Evolutionary conservation across 148 eudicot genomes (phyloP).

Genomic region (Salicornia ramosissima): DNA sequence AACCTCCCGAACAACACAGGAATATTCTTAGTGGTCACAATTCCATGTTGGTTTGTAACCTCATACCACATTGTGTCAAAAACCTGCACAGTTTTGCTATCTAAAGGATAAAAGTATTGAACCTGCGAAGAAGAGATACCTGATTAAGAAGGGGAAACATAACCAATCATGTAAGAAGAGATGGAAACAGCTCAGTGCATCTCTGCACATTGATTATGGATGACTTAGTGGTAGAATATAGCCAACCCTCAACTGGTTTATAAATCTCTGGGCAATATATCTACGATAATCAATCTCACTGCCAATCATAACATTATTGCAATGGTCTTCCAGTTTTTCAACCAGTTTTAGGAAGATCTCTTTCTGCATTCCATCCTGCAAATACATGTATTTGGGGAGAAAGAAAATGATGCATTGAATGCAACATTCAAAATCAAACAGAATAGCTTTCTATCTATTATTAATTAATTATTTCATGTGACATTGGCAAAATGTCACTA

Average conservation of each 20-base stretch:
- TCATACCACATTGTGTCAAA: slow-evolving; percentile 63
- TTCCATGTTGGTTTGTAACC: slow-evolving; percentile 39
- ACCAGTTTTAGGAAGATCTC: slow-evolving; percentile 72
- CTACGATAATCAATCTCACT: slow-evolving; percentile 96
- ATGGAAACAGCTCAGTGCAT: not conserved
- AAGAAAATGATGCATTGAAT: not conserved
- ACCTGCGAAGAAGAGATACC: slow-evolving; percentile 40
- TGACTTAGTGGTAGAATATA: not conserved
- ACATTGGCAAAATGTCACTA: not conserved
- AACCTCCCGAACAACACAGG: slow-evolving; percentile 99
- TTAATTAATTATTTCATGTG: too few species aligned
- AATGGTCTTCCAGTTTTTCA: slow-evolving; percentile 62
- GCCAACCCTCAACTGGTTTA: slow-evolving; percentile 47
- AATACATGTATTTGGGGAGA: slow-evolving; percentile 8
- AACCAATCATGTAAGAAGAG: slow-evolving; percentile 9
- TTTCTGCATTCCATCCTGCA: slow-evolving; percentile 96
- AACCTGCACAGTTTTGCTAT: slow-evolving; percentile 39
- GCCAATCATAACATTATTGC: slow-evolving; percentile 67
- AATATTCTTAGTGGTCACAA: slow-evolving; percentile 48
- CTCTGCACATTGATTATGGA: not conserved
- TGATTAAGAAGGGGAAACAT: slow-evolving; percentile 13
- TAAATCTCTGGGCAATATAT: slow-evolving; percentile 61
- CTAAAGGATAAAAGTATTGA: slow-evolving; percentile 74
- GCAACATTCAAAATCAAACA: not conserved
- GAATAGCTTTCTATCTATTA: not conserved